phyloP scores from a whole-genome alignment of 495 filamentous ascomycete genomes.

The Neurospora sublineolata region DNA sequence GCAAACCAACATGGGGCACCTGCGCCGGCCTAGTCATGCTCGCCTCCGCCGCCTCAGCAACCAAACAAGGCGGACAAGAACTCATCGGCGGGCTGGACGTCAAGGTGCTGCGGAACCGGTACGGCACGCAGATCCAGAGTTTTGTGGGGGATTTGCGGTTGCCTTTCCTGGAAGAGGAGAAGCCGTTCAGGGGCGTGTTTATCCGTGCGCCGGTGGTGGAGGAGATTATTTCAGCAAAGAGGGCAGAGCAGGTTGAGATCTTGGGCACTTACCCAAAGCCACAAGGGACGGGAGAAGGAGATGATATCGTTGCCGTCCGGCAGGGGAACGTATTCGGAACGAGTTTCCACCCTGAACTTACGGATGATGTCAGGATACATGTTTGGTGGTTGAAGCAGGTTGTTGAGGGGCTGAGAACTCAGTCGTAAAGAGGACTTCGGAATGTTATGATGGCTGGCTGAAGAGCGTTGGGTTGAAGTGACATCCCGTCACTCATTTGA shows the following conservation, averaged over 20 bases:
- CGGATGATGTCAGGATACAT: conserved; percentile 80
- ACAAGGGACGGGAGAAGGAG: conserved; percentile 17
- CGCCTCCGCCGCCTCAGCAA: conserved; percentile 74
- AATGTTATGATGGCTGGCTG: neutral
- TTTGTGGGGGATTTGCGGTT: conserved; percentile 71
- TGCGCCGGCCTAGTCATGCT: conserved; percentile 92
- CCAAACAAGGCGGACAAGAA: conserved; percentile 85
- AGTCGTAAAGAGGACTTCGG: neutral
- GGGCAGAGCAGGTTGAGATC: conserved; percentile 38
- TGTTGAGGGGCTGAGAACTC: conserved; percentile 10
- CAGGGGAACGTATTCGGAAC: conserved; percentile 95
- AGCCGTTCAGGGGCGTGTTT: conserved; percentile 72
- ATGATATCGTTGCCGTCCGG: conserved; percentile 78
- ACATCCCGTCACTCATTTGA: neutral
- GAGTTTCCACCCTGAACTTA: conserved; percentile 94
- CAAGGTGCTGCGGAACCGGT: conserved; percentile 88
- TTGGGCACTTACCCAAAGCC: conserved; percentile 40
- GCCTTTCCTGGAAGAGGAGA: conserved; percentile 46
- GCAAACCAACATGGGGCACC: conserved; percentile 89
- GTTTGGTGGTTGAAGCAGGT: conserved; percentile 86
- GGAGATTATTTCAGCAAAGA: conserved; percentile 42
- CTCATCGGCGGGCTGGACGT: conserved; percentile 89
- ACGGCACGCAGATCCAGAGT: conserved; percentile 86
- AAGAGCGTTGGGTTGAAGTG: neutral
- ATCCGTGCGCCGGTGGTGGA: conserved; percentile 93